phyloP scores from a whole-genome alignment of 768 basidiomycete genomes.

The Leccinum barrowsii region DNA sequence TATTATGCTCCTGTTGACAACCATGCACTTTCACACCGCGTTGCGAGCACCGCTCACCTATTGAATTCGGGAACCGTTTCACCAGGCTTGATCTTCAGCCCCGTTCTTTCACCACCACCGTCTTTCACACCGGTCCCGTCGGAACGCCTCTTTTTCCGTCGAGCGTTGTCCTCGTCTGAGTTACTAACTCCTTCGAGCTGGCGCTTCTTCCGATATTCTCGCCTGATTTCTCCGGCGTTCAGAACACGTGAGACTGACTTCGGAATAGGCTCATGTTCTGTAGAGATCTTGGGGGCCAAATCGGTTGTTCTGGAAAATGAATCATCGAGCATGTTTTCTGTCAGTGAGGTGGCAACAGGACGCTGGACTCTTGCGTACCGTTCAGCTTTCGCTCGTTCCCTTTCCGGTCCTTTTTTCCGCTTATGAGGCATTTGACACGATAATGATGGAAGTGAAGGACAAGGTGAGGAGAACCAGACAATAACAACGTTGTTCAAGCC shows the following conservation, averaged over 20 bases:
- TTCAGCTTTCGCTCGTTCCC: slow-evolving; percentile 40
- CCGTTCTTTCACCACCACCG: slow-evolving; percentile 14
- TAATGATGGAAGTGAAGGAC: slow-evolving; percentile 18
- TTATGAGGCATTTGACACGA: slow-evolving; percentile 60
- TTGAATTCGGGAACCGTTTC: slow-evolving; percentile 79
- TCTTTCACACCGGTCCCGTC: slow-evolving; percentile 18
- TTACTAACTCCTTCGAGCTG: slow-evolving; percentile 24
- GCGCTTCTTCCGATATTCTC: slow-evolving; percentile 53
- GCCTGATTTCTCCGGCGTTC: slow-evolving; percentile 56
- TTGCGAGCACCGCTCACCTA: slow-evolving; percentile 42
- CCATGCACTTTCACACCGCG: slow-evolving; percentile 9
- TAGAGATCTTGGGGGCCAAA: slow-evolving; percentile 43
- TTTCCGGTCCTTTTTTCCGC: slow-evolving; percentile 50
- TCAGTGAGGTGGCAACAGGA: not conserved
- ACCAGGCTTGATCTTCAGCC: slow-evolving; percentile 54
- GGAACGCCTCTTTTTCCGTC: slow-evolving; percentile 29
- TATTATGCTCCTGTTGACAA: slow-evolving; percentile 5
- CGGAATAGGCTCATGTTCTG: slow-evolving; percentile 59
- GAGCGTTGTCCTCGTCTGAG: slow-evolving; percentile 24
- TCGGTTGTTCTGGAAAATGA: slow-evolving; percentile 42
- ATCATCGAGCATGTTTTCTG: not conserved
- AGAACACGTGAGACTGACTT: slow-evolving; percentile 66
- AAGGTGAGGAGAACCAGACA: slow-evolving; percentile 1
- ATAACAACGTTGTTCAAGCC: slow-evolving; percentile 13
- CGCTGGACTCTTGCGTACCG: slow-evolving; percentile 34